Percentiles rank a stretch among this genome's conserved stretches.
Evolutionary conservation across 192 early-diverging fungal genomes (phyloP).

Genomic region (Backusella mclennaniae): DNA sequence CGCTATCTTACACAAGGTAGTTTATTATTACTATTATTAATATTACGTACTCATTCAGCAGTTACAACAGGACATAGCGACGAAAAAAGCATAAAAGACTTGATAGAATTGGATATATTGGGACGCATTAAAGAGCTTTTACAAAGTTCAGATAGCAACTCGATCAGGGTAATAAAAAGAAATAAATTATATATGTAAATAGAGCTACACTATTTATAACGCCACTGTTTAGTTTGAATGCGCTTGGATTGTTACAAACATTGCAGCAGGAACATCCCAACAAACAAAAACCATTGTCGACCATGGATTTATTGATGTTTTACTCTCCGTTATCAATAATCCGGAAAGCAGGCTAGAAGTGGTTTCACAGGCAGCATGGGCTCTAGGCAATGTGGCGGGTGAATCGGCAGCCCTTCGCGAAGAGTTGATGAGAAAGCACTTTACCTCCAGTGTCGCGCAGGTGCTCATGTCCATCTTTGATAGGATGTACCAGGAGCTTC

Average conservation of each 20-base stretch:
- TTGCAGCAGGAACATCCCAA: constrained; percentile 33
- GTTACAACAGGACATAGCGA: background rate
- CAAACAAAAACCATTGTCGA: constrained; percentile 31
- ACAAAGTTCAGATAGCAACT: background rate
- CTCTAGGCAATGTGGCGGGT: constrained; percentile 37
- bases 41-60: too few relatives aligned
- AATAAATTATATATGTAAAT: background rate
- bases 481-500: background rate
- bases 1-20: constrained; percentile 22
- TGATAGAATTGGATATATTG: constrained; percentile 26
- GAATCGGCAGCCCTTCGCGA: constrained; percentile 31
- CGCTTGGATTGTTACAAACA: constrained; percentile 40
- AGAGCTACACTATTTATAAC: background rate
- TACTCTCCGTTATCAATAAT: constrained; percentile 6
- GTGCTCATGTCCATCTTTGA: constrained; percentile 16
- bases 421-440: constrained; percentile 19
- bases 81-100: constrained; percentile 17
- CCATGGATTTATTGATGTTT: constrained; percentile 20
- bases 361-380: constrained; percentile 40
- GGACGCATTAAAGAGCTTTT: constrained; percentile 20
- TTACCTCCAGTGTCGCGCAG: constrained; percentile 4
- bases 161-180: constrained; percentile 16
- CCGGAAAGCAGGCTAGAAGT: background rate
- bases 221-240: constrained; percentile 33
- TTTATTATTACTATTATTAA: too few relatives aligned